Evolutionary conservation across 306 rosid genomes (phyloP).

Genomic region (Trichosanthes truncata): DNA sequence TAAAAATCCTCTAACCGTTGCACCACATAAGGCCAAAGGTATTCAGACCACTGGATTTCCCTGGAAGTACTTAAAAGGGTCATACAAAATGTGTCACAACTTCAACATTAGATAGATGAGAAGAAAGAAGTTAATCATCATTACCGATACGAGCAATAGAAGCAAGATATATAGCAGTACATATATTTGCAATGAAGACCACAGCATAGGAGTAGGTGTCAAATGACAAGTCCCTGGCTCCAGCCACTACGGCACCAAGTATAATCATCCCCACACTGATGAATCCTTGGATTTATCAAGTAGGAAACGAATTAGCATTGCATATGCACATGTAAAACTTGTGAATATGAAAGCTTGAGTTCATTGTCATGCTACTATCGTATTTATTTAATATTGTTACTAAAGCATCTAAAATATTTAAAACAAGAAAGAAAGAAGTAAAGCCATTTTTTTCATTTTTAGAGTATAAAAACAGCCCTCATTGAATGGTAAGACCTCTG

Average conservation of each 20-base stretch:
- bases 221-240: constrained; percentile 87
- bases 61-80: constrained; percentile 21
- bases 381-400: not conserved
- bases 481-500: not conserved
- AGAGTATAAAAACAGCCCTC: not conserved
- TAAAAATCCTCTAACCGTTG: constrained; percentile 41
- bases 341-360: constrained; percentile 14
- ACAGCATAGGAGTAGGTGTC: constrained; percentile 70
- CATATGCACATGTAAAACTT: constrained; percentile 29
- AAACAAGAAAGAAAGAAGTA: not conserved
- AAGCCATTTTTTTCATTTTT: not conserved
- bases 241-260: constrained; percentile 90
- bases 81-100: not conserved
- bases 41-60: constrained; percentile 65
- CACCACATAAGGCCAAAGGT: constrained; percentile 85
- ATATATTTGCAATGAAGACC: constrained; percentile 76
- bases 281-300: constrained; percentile 65
- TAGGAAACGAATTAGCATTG: constrained; percentile 14
- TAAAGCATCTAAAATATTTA: not conserved
- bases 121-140: not conserved
- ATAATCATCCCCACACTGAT: constrained; percentile 91
- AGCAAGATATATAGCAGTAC: constrained; percentile 91
- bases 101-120: not conserved
- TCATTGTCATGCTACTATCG: not conserved
- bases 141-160: constrained; percentile 82